These are phyloP conservation scores for Paraconiothyrium sp. DNA, from an alignment of 2,329 filamentous ascomycete genomes.

Conservation along the genomic window DNA sequence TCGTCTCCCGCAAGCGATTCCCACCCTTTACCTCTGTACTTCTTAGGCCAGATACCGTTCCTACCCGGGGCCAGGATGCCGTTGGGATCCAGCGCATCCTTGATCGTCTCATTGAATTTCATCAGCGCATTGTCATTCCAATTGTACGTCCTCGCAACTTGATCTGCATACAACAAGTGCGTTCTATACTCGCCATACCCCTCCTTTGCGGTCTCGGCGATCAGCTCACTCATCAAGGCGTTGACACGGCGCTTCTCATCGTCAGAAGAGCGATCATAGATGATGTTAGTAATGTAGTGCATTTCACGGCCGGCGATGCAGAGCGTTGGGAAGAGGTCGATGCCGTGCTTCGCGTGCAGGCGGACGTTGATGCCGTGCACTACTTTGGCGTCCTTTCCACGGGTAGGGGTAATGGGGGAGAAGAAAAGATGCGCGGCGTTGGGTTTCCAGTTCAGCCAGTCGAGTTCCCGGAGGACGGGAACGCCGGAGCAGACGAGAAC, in stretches of 20 bases:
- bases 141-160: constrained; percentile 56
- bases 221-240: constrained; percentile 50
- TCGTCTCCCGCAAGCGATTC: constrained; percentile 22
- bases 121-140: constrained; percentile 55
- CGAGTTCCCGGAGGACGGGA: constrained; percentile 48
- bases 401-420: constrained; percentile 61
- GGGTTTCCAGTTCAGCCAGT: constrained; percentile 62
- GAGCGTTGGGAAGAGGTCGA: constrained; percentile 64
- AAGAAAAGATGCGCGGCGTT: constrained; percentile 65
- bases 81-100: constrained; percentile 59
- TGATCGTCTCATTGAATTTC: constrained; percentile 57
- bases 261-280: constrained; percentile 59
- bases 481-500: constrained; percentile 48
- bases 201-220: constrained; percentile 52
- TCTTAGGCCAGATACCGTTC: constrained; percentile 57
- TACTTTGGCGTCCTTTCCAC: constrained; percentile 55
- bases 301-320: constrained; percentile 63
- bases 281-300: constrained; percentile 65
- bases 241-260: constrained; percentile 49
- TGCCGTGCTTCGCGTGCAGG: constrained; percentile 43
- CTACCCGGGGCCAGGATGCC: constrained; percentile 59
- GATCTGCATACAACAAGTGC: constrained; percentile 58
- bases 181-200: constrained; percentile 60
- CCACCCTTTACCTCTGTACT: constrained; percentile 27
- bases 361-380: constrained; percentile 31